Evolutionary conservation across 1,139 yeast species (phyloP).

Genomic region (Geotrichum histeridarum): DNA sequence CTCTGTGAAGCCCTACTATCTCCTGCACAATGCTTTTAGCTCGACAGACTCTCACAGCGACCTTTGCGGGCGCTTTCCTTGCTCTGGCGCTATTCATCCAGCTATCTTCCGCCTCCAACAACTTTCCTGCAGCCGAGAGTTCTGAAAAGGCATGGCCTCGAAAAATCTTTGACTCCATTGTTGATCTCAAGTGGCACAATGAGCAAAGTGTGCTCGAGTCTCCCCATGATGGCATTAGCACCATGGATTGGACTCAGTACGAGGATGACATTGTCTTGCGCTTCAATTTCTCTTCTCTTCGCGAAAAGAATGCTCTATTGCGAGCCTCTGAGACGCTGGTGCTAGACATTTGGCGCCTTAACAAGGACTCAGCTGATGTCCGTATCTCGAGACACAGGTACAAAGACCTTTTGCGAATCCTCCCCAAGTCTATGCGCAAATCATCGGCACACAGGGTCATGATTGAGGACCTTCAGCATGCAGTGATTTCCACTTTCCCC

Average conservation of each 20-base stretch:
- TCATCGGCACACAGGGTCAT: conserved; percentile 25
- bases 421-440: conserved; percentile 32
- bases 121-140: conserved; percentile 17
- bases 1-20: background rate
- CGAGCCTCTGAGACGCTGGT: conserved; percentile 33
- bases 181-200: conserved; percentile 2
- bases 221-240: conserved; percentile 1
- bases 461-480: conserved; percentile 33
- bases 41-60: conserved; percentile 17
- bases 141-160: conserved; percentile 6
- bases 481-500: conserved; percentile 31
- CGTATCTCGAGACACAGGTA: conserved; percentile 30
- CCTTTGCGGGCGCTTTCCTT: conserved; percentile 16
- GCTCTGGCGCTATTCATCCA: conserved; percentile 12
- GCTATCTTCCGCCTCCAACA: background rate
- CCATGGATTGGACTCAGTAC: conserved; percentile 40
- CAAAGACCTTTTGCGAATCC: conserved; percentile 29
- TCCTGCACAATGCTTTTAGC: background rate
- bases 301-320: conserved; percentile 29
- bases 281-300: conserved; percentile 31
- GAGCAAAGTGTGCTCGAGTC: conserved; percentile 12
- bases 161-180: conserved; percentile 5
- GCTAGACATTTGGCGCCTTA: conserved; percentile 39
- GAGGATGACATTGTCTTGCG: conserved; percentile 51
- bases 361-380: conserved; percentile 30